Conservation (phyloP, 305 asterid species). For the Fraxinus angustifolia region DNA sequence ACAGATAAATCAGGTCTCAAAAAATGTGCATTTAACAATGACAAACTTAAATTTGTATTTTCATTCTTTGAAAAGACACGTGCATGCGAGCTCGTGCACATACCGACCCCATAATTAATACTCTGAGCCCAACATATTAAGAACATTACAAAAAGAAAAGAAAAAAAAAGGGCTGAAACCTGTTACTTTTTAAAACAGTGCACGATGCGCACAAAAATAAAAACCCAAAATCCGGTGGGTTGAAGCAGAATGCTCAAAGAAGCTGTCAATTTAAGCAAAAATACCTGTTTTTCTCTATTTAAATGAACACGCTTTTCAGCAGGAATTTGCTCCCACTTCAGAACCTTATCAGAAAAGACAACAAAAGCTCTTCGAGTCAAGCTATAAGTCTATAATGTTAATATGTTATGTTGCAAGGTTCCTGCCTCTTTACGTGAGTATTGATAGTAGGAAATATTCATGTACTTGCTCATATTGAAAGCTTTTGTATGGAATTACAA, state of each 20-base stretch:
- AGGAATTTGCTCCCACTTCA: conserved; percentile 84
- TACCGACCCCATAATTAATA: not conserved
- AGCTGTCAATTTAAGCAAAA: conserved; percentile 3
- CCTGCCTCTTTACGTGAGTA: not conserved
- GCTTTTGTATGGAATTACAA: conserved; percentile 5
- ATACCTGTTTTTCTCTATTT: conserved; percentile 88
- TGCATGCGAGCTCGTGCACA: not conserved
- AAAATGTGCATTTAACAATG: not conserved
- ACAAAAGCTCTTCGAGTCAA: conserved; percentile 17
- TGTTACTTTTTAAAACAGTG: not conserved
- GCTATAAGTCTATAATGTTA: not conserved
- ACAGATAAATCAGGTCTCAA: not conserved
- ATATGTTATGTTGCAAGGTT: not conserved
- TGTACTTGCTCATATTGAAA: conserved; percentile 14
- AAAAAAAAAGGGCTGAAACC: not conserved
- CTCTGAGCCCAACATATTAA: not conserved
- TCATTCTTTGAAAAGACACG: not conserved
- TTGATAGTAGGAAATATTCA: not conserved
- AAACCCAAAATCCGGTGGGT: not conserved
- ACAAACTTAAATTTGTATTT: not conserved
- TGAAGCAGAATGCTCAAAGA: conserved; percentile 10
- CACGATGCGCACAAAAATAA: not conserved
- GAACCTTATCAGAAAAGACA: conserved; percentile 42
- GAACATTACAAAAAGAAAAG: not conserved
- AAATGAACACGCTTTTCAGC: conserved; percentile 85